phyloP scores from a whole-genome alignment of 371 early-diverging fungal species.

The Basidiobolus meristosporus region DNA sequence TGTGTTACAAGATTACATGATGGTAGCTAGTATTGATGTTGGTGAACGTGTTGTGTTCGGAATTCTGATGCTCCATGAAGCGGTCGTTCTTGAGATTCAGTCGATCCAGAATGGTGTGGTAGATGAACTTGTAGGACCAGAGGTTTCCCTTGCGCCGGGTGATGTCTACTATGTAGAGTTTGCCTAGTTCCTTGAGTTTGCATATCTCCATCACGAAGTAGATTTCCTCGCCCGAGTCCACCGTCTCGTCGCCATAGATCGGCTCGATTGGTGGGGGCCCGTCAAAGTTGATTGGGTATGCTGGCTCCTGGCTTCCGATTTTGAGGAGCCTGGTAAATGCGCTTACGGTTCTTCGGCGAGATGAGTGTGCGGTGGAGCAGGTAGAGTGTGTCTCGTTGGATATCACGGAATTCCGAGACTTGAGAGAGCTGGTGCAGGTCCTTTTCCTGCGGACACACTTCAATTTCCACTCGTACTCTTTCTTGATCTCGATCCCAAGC shows the following conservation, averaged over 20 bases:
- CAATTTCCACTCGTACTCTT: slow-evolving; percentile 50
- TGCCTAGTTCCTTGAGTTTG: slow-evolving; percentile 70
- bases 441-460: slow-evolving; percentile 27
- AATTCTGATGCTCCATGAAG: no score
- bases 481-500: slow-evolving; percentile 50
- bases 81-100: slow-evolving; percentile 31
- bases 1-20: no score
- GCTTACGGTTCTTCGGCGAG: no score
- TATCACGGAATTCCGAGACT: not conserved
- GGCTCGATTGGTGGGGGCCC: slow-evolving; percentile 16
- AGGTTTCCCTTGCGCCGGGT: slow-evolving; percentile 78
- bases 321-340: no score
- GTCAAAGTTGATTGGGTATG: no score
- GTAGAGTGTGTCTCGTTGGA: not conserved
- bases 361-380: slow-evolving; percentile 3
- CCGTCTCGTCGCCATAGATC: slow-evolving; percentile 80
- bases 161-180: slow-evolving; percentile 80
- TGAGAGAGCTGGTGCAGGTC: slow-evolving; percentile 5
- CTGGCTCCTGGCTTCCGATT: no score
- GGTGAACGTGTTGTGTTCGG: no score
- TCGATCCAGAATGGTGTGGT: slow-evolving; percentile 41
- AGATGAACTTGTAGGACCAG: slow-evolving; percentile 84
- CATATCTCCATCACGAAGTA: slow-evolving; percentile 74
- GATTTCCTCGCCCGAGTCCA: slow-evolving; percentile 70
- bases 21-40: no score